These are phyloP conservation scores for Septoria petroselini DNA, from an alignment of 2,329 filamentous ascomycete genomes.

Conservation along the genomic window DNA sequence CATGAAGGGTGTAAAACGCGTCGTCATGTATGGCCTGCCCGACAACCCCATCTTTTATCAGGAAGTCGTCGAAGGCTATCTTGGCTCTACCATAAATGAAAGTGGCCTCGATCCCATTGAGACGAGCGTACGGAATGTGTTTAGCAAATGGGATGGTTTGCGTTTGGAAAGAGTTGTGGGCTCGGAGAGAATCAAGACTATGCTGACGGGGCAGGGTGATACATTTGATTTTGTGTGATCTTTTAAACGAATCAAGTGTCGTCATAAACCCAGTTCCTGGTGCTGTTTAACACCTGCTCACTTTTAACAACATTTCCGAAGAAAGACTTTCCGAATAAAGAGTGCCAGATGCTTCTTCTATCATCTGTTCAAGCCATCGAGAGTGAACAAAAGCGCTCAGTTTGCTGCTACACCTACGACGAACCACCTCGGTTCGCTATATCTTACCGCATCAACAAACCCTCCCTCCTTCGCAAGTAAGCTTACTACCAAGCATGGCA, in stretches of 20 bases:
- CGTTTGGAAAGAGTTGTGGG: conserved; percentile 87
- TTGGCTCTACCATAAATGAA: conserved; percentile 54
- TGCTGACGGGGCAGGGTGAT: conserved; percentile 70
- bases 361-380: no score
- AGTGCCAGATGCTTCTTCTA: no score
- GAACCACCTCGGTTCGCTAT: no score
- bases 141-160: conserved; percentile 85
- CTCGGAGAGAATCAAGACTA: conserved; percentile 71
- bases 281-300: background rate
- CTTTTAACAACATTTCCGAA: background rate
- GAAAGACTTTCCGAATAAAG: no score
- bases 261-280: background rate
- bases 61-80: conserved; percentile 68
- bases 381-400: no score
- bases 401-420: no score
- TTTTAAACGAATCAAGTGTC: background rate
- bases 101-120: conserved; percentile 55
- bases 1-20: conserved; percentile 72
- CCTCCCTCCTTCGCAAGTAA: no score
- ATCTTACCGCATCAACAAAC: no score
- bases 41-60: conserved; percentile 82
- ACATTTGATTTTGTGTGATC: conserved; percentile 86
- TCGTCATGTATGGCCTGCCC: conserved; percentile 88
- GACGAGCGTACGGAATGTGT: conserved; percentile 57
- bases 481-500: no score